phyloP scores from a whole-genome alignment of 2,329 filamentous ascomycete genomes.

The Sphaerulina vaccinii region DNA sequence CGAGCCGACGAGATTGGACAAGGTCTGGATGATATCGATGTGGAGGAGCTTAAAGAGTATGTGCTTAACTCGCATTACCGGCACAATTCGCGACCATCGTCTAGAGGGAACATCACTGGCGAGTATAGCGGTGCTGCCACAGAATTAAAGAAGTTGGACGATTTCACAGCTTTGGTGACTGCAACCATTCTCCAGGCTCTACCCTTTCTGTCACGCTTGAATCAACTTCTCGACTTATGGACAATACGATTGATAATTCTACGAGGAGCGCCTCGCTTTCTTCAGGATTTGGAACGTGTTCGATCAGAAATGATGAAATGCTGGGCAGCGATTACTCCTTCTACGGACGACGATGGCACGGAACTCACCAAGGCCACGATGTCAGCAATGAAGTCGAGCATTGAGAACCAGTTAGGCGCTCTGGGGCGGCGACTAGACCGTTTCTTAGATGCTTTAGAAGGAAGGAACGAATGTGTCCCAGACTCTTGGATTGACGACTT shows the following conservation, averaged over 20 bases:
- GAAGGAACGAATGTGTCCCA: conserved; percentile 77
- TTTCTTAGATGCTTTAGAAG: conserved; percentile 85
- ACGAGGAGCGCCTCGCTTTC: conserved; percentile 67
- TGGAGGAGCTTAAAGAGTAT: conserved; percentile 87
- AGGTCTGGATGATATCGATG: conserved; percentile 66
- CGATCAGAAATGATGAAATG: conserved; percentile 64
- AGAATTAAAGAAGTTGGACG: conserved; percentile 61
- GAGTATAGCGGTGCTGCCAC: conserved; percentile 15
- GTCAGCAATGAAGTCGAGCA: conserved; percentile 47
- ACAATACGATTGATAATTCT: conserved; percentile 72
- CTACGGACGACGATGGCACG: conserved; percentile 7
- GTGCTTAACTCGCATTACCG: conserved; percentile 77
- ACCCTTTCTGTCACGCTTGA: conserved; percentile 73
- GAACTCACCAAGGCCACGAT: conserved; percentile 27
- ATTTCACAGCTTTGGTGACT: conserved; percentile 85
- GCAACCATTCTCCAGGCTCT: conserved; percentile 87
- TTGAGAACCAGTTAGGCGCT: conserved; percentile 67
- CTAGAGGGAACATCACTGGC: conserved; percentile 33
- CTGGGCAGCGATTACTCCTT: conserved; percentile 59
- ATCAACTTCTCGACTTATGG: conserved; percentile 74
- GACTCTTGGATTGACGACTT: conserved; percentile 84
- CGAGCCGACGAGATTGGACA: conserved; percentile 72
- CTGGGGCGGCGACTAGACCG: conserved; percentile 74
- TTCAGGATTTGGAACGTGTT: conserved; percentile 63
- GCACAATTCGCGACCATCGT: conserved; percentile 47